These are phyloP conservation scores for Neolecta irregularis DNA, from an alignment of 1,139 yeast species.

Conservation along the genomic window DNA sequence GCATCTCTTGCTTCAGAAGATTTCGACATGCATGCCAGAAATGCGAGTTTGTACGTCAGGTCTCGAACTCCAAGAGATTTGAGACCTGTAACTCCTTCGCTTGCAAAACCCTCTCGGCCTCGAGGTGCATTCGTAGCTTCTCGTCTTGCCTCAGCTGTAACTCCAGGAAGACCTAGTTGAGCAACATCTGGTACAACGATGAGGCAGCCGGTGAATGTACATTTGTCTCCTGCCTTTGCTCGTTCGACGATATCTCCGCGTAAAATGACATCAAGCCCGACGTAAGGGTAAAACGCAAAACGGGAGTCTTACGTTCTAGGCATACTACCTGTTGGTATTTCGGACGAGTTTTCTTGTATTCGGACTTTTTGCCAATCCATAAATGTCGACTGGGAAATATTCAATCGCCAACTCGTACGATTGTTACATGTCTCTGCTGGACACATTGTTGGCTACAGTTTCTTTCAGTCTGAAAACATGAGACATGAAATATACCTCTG, in stretches of 20 bases:
- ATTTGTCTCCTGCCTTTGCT: conserved; percentile 96
- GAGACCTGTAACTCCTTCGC: conserved; percentile 75
- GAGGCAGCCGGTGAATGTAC: conserved; percentile 88
- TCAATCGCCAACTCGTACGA: conserved; percentile 71
- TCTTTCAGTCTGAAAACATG: neutral
- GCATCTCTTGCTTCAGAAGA: conserved; percentile 25
- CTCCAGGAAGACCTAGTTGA: conserved; percentile 93
- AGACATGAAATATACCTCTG: conserved; percentile 32
- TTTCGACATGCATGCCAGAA: conserved; percentile 74
- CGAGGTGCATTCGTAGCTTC: conserved; percentile 48
- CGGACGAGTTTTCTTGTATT: conserved; percentile 87
- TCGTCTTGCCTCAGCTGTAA: conserved; percentile 69
- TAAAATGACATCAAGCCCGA: conserved; percentile 58
- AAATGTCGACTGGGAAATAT: conserved; percentile 70
- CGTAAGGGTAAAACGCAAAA: neutral
- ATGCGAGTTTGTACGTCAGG: conserved; percentile 79
- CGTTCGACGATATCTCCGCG: conserved; percentile 92
- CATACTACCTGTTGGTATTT: conserved; percentile 98
- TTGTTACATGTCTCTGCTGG: conserved; percentile 77
- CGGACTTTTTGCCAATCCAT: conserved; percentile 96
- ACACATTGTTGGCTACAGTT: conserved; percentile 57
- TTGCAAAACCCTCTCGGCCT: conserved; percentile 38
- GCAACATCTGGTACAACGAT: conserved; percentile 91
- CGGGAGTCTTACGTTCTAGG: conserved; percentile 49
- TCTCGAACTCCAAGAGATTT: conserved; percentile 86